phyloP scores from a whole-genome alignment of 2,329 filamentous ascomycete species.

The Pestalotiopsis sp. region DNA sequence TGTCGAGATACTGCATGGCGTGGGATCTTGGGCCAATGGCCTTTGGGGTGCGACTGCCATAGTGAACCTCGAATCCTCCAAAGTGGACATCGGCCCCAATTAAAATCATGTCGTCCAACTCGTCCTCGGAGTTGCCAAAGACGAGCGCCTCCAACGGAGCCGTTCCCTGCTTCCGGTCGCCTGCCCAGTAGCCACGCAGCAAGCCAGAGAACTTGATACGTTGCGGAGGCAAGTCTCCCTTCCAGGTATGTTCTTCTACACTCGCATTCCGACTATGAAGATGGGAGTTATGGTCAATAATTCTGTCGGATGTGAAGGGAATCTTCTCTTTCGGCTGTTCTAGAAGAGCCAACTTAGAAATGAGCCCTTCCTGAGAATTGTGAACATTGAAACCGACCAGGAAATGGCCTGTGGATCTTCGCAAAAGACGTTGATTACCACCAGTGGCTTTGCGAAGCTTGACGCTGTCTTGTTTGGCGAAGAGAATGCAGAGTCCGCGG shows the following conservation, averaged over 20 bases:
- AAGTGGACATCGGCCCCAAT: slow-evolving; percentile 2
- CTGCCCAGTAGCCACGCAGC: neutral
- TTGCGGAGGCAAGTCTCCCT: neutral
- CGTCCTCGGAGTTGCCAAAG: neutral
- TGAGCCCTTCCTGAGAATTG: neutral
- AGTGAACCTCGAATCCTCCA: slow-evolving; percentile 2
- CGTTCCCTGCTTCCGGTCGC: neutral
- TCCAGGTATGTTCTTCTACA: neutral
- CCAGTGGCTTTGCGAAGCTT: neutral
- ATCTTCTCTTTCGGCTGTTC: neutral
- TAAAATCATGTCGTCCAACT: neutral
- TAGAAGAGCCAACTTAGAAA: neutral
- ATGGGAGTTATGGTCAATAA: neutral
- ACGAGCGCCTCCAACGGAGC: neutral
- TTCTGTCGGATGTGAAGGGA: neutral
- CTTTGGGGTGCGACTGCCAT: neutral
- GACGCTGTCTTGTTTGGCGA: neutral
- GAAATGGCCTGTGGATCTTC: neutral
- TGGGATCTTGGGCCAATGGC: neutral
- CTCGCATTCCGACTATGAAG: neutral
- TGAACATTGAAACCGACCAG: neutral
- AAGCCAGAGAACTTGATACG: neutral
- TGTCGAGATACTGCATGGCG: neutral
- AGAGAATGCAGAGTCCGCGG: neutral
- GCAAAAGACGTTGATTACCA: neutral